Evolutionary conservation across 352 stramenopile genomes (phyloP).

Genomic region (Globisporangium ultimum): DNA sequence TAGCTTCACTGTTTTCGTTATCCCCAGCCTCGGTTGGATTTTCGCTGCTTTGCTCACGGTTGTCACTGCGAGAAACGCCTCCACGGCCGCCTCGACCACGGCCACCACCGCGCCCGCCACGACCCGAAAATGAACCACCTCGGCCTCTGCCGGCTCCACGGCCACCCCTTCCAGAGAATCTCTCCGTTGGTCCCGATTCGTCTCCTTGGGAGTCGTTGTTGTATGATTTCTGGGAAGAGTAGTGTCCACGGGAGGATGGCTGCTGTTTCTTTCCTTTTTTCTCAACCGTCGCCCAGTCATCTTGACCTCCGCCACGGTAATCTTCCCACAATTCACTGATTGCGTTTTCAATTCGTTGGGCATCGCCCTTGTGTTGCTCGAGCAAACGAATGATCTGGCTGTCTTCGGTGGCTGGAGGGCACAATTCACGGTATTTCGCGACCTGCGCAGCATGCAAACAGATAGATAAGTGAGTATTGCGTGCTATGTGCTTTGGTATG

Average conservation of each 20-base stretch:
- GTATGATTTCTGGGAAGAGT: slow-evolving; percentile 35
- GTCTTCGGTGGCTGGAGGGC: slow-evolving; percentile 77
- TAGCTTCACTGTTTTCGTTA: slow-evolving; percentile 32
- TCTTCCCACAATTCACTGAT: slow-evolving; percentile 87
- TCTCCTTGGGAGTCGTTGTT: slow-evolving; percentile 28
- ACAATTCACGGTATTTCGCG: slow-evolving; percentile 75
- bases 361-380: slow-evolving; percentile 69
- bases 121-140: slow-evolving; percentile 28
- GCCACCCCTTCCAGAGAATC: slow-evolving; percentile 29
- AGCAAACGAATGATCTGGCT: slow-evolving; percentile 67
- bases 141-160: slow-evolving; percentile 47
- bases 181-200: slow-evolving; percentile 24
- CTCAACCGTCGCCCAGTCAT: slow-evolving; percentile 74
- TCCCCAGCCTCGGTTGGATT: slow-evolving; percentile 45
- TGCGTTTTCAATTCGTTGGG: slow-evolving; percentile 60
- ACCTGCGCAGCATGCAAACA: slow-evolving; percentile 29
- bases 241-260: slow-evolving; percentile 13
- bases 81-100: slow-evolving; percentile 37
- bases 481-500: too few species aligned
- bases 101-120: slow-evolving; percentile 48
- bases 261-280: slow-evolving; percentile 76
- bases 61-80: slow-evolving; percentile 23
- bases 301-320: slow-evolving; percentile 51
- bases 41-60: slow-evolving; percentile 21
- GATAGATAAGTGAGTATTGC: slow-evolving; percentile 1